These are phyloP conservation scores for Aphanomyces astaci DNA, from an alignment of 352 stramenopile genomes.

Conservation along the genomic window DNA sequence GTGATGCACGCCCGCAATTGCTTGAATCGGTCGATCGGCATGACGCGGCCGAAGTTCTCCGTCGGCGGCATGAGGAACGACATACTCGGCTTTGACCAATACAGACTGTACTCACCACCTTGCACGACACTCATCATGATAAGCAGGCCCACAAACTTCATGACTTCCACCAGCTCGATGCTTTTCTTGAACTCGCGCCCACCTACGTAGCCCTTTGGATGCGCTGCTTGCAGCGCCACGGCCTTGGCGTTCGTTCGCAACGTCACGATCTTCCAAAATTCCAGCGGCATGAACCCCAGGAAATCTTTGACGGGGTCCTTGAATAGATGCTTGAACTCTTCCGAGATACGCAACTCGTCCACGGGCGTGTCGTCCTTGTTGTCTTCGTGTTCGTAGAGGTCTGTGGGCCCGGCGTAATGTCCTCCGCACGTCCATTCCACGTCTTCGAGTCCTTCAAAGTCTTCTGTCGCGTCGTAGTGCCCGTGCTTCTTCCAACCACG, in stretches of 20 bases:
- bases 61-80: background rate
- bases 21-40: slow-evolving; percentile 7
- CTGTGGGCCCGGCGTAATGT: background rate
- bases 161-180: background rate
- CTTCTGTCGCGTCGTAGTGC: background rate
- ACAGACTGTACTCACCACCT: slow-evolving; percentile 1
- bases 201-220: background rate
- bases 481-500: background rate
- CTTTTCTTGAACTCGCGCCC: background rate
- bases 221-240: background rate
- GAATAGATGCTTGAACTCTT: slow-evolving; percentile 4
- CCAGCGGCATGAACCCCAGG: slow-evolving; percentile 1
- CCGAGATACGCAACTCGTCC: background rate
- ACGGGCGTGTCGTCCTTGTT: background rate
- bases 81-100: background rate
- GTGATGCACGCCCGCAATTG: slow-evolving; percentile 7
- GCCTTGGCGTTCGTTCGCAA: background rate
- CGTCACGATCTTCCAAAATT: slow-evolving; percentile 1
- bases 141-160: background rate
- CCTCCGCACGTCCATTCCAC: background rate
- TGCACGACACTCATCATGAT: background rate
- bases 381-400: background rate
- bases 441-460: background rate
- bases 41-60: background rate
- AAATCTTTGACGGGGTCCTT: slow-evolving; percentile 7